Conservation (phyloP, 768 basidiomycete species). For the Cantharellus anzutake region DNA sequence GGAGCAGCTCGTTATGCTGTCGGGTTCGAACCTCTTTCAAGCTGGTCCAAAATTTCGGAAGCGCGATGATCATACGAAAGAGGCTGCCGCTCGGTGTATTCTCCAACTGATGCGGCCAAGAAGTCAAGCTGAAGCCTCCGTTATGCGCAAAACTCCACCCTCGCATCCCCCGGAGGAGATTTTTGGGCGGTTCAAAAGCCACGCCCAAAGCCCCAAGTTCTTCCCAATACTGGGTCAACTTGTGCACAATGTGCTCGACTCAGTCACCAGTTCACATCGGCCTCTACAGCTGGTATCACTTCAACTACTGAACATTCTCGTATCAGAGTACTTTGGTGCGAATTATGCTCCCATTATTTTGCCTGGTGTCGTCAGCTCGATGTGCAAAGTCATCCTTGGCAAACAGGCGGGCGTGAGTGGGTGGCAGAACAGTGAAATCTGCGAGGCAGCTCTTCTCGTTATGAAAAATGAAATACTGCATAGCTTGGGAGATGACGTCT, state of each 20-base stretch:
- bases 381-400: slow-evolving; percentile 52
- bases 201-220: slow-evolving; percentile 30
- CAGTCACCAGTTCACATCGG: slow-evolving; percentile 34
- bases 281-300: slow-evolving; percentile 49
- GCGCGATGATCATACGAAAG: slow-evolving; percentile 66
- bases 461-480: slow-evolving; percentile 35
- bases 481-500: slow-evolving; percentile 49
- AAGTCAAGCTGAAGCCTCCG: slow-evolving; percentile 11
- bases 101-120: slow-evolving; percentile 40
- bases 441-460: slow-evolving; percentile 35
- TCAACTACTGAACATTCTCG: slow-evolving; percentile 32
- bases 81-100: slow-evolving; percentile 53
- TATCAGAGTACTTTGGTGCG: slow-evolving; percentile 27
- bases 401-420: slow-evolving; percentile 19
- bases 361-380: slow-evolving; percentile 65
- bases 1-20: slow-evolving; percentile 75
- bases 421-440: slow-evolving; percentile 56
- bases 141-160: background rate
- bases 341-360: slow-evolving; percentile 47
- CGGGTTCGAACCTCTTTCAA: slow-evolving; percentile 33
- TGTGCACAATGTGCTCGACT: slow-evolving; percentile 47
- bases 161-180: slow-evolving; percentile 9
- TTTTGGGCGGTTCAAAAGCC: slow-evolving; percentile 23
- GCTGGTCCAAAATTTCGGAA: slow-evolving; percentile 28
- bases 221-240: slow-evolving; percentile 72